Conservation (phyloP, 73 alveolate genomes). For the Uronychia setigera region DNA sequence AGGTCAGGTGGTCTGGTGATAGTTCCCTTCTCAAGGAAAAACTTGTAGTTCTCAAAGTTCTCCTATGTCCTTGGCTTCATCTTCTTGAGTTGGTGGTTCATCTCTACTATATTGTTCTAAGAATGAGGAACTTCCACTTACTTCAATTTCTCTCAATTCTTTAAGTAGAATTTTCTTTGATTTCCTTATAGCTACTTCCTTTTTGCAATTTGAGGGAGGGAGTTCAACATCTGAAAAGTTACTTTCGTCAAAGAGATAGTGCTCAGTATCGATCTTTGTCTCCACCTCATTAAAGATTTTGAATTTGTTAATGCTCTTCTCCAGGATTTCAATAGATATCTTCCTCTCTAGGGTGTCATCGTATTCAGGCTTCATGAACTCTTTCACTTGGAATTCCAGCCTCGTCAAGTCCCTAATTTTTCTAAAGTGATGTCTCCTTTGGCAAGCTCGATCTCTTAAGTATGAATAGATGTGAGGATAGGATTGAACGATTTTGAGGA, state of each 20-base stretch:
- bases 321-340: neutral
- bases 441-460: neutral
- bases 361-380: neutral
- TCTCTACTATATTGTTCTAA: neutral
- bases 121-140: neutral
- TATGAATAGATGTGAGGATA: neutral
- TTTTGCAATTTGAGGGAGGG: neutral
- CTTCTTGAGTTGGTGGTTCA: neutral
- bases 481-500: neutral
- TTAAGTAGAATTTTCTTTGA: neutral
- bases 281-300: neutral
- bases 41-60: neutral
- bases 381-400: neutral
- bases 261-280: neutral
- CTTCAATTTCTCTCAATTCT: neutral
- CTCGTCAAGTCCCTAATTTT: neutral
- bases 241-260: neutral
- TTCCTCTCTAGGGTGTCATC: neutral
- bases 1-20: neutral
- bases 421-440: neutral
- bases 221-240: neutral
- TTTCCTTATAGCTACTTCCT: neutral
- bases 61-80: neutral
- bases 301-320: neutral
- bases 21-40: neutral